Evolutionary conservation across 2,329 filamentous ascomycete genomes (phyloP).

Genomic region (Leptographium procerum): DNA sequence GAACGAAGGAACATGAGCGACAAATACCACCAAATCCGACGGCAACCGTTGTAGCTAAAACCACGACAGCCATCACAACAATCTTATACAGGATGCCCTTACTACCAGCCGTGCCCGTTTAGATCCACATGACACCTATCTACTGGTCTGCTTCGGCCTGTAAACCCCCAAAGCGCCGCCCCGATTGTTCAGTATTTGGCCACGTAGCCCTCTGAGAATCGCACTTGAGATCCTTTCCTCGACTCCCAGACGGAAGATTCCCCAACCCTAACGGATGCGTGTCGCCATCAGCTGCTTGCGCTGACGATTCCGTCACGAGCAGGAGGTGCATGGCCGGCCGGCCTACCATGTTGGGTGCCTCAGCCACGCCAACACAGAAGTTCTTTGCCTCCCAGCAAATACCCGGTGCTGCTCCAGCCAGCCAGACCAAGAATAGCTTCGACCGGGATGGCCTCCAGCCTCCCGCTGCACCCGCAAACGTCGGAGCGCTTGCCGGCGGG

Average conservation of each 20-base stretch:
- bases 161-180: not conserved
- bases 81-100: not conserved
- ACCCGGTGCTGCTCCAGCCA: slow-evolving; percentile 23
- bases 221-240: not conserved
- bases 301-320: slow-evolving; percentile 17
- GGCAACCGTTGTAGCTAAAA: not conserved
- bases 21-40: not conserved
- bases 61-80: not conserved
- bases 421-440: slow-evolving; percentile 31
- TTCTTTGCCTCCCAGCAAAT: slow-evolving; percentile 32
- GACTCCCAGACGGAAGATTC: not conserved
- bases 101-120: not conserved
- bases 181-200: not conserved
- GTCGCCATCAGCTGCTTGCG: slow-evolving; percentile 16
- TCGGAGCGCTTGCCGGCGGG: slow-evolving; percentile 15
- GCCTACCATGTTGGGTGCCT: slow-evolving; percentile 39
- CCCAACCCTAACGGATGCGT: slow-evolving; percentile 5
- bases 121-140: not conserved
- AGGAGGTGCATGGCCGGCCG: slow-evolving; percentile 25
- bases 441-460: slow-evolving; percentile 44
- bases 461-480: slow-evolving; percentile 26
- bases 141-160: not conserved
- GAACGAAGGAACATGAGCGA: too few relatives aligned
- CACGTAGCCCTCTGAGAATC: not conserved
- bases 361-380: slow-evolving; percentile 43